A percentile compares a stretch with the other conserved stretches of the same genome.
Conservation (phyloP, 352 stramenopile genomes). For the Phytophthora sp. region DNA sequence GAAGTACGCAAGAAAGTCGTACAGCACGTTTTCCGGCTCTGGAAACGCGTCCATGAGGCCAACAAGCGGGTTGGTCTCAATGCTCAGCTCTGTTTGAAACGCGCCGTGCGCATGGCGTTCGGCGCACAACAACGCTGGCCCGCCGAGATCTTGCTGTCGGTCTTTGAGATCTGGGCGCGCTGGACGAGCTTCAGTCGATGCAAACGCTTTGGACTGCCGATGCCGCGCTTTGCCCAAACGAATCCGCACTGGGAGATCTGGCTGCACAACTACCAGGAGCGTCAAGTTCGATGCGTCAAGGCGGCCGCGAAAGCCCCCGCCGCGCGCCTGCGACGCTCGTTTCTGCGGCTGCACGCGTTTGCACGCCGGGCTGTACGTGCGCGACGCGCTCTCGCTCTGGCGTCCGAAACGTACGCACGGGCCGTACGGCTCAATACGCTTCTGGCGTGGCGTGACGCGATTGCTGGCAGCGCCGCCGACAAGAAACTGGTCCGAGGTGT, state of each 20-base stretch:
- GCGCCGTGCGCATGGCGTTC: slow-evolving; percentile 67
- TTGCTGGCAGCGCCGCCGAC: slow-evolving; percentile 44
- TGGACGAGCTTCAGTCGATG: slow-evolving; percentile 63
- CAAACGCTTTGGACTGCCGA: slow-evolving; percentile 49
- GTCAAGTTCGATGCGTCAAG: slow-evolving; percentile 76
- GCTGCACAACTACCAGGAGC: slow-evolving; percentile 79
- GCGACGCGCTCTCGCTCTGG: slow-evolving; percentile 22
- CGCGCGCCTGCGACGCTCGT: slow-evolving; percentile 56
- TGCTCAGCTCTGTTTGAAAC: slow-evolving; percentile 77
- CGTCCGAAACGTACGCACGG: slow-evolving; percentile 25
- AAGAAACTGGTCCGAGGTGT: slow-evolving; percentile 53
- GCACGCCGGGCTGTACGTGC: slow-evolving; percentile 22
- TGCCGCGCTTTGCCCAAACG: slow-evolving; percentile 50
- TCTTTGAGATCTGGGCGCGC: slow-evolving; percentile 75
- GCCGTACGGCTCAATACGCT: slow-evolving; percentile 31
- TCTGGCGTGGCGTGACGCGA: slow-evolving; percentile 53
- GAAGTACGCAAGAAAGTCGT: slow-evolving; percentile 71
- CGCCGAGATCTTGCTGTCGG: slow-evolving; percentile 61
- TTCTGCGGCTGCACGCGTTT: slow-evolving; percentile 43
- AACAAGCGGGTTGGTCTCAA: slow-evolving; percentile 61
- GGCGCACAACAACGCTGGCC: slow-evolving; percentile 60
- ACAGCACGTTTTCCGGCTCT: slow-evolving; percentile 67
- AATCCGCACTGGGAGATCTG: slow-evolving; percentile 77
- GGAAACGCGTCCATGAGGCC: slow-evolving; percentile 59
- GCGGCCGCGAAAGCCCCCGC: slow-evolving; percentile 56